Percentiles rank a stretch among this genome's conserved stretches.
phyloP scores from a whole-genome alignment of 257 asterid species.

The Orobanche coerulescens region DNA sequence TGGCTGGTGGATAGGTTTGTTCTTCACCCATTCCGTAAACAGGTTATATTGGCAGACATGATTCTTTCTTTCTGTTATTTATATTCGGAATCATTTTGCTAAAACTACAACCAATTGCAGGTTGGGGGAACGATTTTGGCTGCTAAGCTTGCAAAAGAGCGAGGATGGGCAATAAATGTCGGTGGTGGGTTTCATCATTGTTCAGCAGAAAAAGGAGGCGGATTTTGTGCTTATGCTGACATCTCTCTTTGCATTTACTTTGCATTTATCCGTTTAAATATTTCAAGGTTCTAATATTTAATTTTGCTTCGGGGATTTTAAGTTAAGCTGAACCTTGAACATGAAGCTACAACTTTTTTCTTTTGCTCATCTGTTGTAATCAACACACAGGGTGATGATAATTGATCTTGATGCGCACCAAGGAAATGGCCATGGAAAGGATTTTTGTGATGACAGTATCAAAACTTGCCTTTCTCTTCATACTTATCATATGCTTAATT shows the following conservation, averaged over 20 bases:
- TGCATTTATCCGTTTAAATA: conserved; percentile 56
- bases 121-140: conserved; percentile 96
- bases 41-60: conserved; percentile 36
- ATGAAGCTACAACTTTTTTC: conserved; percentile 3
- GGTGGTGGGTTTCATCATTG: conserved; percentile 99
- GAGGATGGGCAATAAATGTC: conserved; percentile 94
- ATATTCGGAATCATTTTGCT: conserved; percentile 3
- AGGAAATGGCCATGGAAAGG: conserved; percentile 92
- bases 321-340: conserved; percentile 3
- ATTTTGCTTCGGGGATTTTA: neutral
- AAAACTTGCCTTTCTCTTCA: conserved; percentile 21
- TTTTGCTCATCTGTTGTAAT: conserved; percentile 23
- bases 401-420: conserved; percentile 99
- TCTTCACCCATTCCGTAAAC: conserved; percentile 82
- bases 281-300: conserved; percentile 53
- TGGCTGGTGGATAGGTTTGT: conserved; percentile 68
- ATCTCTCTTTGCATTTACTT: conserved; percentile 83
- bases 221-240: conserved; percentile 91
- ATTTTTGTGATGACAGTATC: conserved; percentile 74
- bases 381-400: conserved; percentile 71
- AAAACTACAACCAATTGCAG: conserved; percentile 28
- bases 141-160: conserved; percentile 90
- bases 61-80: neutral
- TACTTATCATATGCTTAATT: conserved; percentile 12
- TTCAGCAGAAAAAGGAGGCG: conserved; percentile 84